phyloP scores from a whole-genome alignment of 2,329 filamentous ascomycete genomes.

The Colletotrichum abscissum region DNA sequence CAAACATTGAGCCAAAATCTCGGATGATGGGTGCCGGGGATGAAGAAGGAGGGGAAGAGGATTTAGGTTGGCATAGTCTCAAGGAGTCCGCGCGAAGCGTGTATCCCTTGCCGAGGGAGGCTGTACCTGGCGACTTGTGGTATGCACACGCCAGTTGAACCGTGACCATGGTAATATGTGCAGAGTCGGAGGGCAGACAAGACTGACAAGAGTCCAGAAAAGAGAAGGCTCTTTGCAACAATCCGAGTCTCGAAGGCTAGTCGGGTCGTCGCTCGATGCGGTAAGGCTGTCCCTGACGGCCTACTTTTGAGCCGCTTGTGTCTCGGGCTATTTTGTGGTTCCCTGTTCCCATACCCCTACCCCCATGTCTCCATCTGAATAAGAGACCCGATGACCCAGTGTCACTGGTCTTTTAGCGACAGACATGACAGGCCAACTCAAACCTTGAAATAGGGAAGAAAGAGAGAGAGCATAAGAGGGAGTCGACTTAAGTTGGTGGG shows the following conservation, averaged over 20 bases:
- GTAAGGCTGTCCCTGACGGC: conserved; percentile 25
- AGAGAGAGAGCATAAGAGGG: background rate
- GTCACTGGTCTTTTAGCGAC: background rate
- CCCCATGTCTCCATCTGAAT: conserved; percentile 17
- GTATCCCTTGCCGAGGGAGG: background rate
- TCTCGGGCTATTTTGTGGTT: background rate
- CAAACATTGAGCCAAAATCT: conserved; percentile 1
- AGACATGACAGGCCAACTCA: background rate
- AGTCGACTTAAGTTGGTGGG: background rate
- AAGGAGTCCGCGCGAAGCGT: conserved; percentile 26
- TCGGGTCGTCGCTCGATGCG: conserved; percentile 9
- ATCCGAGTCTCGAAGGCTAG: conserved; percentile 27
- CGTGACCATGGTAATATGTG: background rate
- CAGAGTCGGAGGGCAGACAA: background rate
- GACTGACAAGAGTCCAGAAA: background rate
- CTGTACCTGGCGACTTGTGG: no score
- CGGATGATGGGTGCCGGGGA: conserved; percentile 17
- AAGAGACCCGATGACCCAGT: background rate
- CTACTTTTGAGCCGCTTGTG: conserved; percentile 21
- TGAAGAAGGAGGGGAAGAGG: no score
- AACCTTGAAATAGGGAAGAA: background rate
- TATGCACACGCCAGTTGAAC: background rate
- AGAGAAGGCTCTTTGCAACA: conserved; percentile 17
- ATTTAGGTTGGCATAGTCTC: background rate
- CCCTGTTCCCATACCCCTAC: background rate